These are phyloP conservation scores for Metschnikowia kofuensis DNA, from an alignment of 805 yeast species.

Conservation along the genomic window DNA sequence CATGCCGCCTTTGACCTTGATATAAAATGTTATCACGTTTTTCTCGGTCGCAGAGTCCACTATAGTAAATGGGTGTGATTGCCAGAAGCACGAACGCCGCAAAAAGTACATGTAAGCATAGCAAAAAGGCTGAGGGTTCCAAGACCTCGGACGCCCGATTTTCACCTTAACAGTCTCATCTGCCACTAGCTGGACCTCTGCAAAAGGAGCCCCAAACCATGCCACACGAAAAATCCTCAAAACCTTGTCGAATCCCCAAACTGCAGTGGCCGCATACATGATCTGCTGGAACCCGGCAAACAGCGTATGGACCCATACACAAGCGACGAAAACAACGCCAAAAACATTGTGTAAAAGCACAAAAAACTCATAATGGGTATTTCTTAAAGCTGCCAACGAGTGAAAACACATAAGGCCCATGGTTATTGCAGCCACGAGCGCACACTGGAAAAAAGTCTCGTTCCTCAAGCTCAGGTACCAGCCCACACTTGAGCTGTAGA, in stretches of 20 bases:
- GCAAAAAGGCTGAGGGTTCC: constrained; percentile 53
- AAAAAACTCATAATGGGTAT: constrained; percentile 54
- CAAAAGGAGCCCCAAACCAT: constrained; percentile 34
- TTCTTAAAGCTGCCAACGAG: constrained; percentile 51
- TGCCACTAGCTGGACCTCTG: constrained; percentile 34
- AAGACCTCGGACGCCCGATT: constrained; percentile 45
- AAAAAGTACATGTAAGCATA: constrained; percentile 57
- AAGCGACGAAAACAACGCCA: constrained; percentile 45
- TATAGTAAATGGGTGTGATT: constrained; percentile 71
- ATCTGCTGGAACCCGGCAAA: constrained; percentile 38
- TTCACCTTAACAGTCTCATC: constrained; percentile 48
- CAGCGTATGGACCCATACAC: constrained; percentile 58
- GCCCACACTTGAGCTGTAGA: constrained; percentile 31
- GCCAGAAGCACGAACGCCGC: constrained; percentile 54
- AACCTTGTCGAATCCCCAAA: constrained; percentile 43
- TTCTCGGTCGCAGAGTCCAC: constrained; percentile 40
- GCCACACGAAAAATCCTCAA: constrained; percentile 31
- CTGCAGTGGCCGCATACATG: constrained; percentile 31
- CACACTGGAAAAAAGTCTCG: constrained; percentile 29
- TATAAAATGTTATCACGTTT: constrained; percentile 40
- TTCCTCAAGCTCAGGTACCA: constrained; percentile 28
- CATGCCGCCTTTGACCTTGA: constrained; percentile 56
- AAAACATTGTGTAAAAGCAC: constrained; percentile 40
- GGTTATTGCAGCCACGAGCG: constrained; percentile 28
- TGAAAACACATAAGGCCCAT: constrained; percentile 45